Base-by-base conservation (phyloP, 2,329 filamentous ascomycete species). In the Ophiocordyceps sinensis region DNA sequence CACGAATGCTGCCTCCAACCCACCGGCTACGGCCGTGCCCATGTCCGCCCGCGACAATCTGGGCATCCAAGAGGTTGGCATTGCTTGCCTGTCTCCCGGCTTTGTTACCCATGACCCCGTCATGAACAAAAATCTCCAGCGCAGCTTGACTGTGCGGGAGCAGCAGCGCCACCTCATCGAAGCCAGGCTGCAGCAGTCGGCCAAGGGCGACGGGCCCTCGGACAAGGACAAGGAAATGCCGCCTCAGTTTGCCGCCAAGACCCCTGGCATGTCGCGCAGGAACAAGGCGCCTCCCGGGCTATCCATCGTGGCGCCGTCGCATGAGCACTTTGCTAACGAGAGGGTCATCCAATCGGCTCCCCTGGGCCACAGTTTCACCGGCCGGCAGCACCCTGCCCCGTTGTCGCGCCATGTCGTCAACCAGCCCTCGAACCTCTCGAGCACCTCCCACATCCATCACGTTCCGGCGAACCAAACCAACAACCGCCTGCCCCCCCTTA, bases 141-240 rank as follows among this genome's bases (percentile, higher is more conserved):
- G 89, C 51, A 96, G 91, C 62, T 77, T 95, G 62, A 87, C 84
- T 37, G 88, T 98, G 28, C 75, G 88, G 47, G 89, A 98, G 51
- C 86, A 94, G 58, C 91, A 98, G 62, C 75, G 89, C 50, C 84
- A 86, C 49, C 89, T 98, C 50, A 98, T 98, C 51, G 91, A 96
- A 63, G 80, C 85, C 30, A 77, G 91, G 55, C 66, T 89, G 51
- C 87, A 95, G 54, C 88, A 88, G 39, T 84, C 82, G 17, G 89
- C 89, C 53, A 79, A 79, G 57, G 81, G 82, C 36, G 82, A 86
- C 45, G 77, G 76, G 14, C 71, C 73, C 2, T 58, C 60, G 17
- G 75, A 68, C 38, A 79, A 72, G 54, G 75, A 79, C 45, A 64
- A 64, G 52, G 64, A 71, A 41, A 55, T 54, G 29, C 61, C 45